These are phyloP conservation scores for Primulina tabacum DNA, from an alignment of 257 asterid species.

Conservation along the genomic window DNA sequence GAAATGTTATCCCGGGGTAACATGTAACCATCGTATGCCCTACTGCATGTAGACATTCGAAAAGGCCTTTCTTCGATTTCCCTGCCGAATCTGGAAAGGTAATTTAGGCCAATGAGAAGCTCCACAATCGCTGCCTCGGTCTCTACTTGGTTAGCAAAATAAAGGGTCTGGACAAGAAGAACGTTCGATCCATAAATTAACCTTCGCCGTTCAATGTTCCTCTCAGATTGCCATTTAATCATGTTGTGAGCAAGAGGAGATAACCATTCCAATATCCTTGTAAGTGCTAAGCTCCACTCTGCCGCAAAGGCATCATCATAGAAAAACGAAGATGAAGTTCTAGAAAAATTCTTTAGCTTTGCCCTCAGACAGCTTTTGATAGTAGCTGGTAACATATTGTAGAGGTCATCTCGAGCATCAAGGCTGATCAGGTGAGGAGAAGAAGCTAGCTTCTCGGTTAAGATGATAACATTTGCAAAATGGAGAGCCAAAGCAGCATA, in stretches of 20 bases:
- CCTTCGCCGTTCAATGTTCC: slow-evolving; percentile 61
- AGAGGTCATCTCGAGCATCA: slow-evolving; percentile 78
- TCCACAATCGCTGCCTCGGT: slow-evolving; percentile 62
- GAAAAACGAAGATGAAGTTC: slow-evolving; percentile 34
- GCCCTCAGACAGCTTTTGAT: slow-evolving; percentile 52
- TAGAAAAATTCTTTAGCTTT: slow-evolving; percentile 37
- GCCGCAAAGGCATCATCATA: slow-evolving; percentile 51
- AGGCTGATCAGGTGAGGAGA: slow-evolving; percentile 58
- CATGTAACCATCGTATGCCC: slow-evolving; percentile 37
- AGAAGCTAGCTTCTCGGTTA: slow-evolving; percentile 61
- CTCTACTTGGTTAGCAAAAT: slow-evolving; percentile 57
- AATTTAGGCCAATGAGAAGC: slow-evolving; percentile 64
- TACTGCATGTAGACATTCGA: slow-evolving; percentile 38
- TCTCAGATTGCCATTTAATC: slow-evolving; percentile 73
- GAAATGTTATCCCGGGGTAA: slow-evolving; percentile 28
- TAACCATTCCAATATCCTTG: slow-evolving; percentile 64
- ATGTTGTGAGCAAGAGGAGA: slow-evolving; percentile 76
- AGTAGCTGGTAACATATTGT: slow-evolving; percentile 63
- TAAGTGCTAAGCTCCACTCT: slow-evolving; percentile 54
- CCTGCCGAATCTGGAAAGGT: slow-evolving; percentile 51
- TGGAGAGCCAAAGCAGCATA: slow-evolving; percentile 65
- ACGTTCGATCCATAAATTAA: slow-evolving; percentile 52
- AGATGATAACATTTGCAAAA: slow-evolving; percentile 58
- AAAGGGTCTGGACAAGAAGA: slow-evolving; percentile 79
- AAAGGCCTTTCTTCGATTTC: slow-evolving; percentile 41